A percentile compares a stretch with the other conserved stretches of the same genome.
Evolutionary conservation across 1,139 yeast genomes (phyloP).

Genomic region (Ashbya aceris): DNA sequence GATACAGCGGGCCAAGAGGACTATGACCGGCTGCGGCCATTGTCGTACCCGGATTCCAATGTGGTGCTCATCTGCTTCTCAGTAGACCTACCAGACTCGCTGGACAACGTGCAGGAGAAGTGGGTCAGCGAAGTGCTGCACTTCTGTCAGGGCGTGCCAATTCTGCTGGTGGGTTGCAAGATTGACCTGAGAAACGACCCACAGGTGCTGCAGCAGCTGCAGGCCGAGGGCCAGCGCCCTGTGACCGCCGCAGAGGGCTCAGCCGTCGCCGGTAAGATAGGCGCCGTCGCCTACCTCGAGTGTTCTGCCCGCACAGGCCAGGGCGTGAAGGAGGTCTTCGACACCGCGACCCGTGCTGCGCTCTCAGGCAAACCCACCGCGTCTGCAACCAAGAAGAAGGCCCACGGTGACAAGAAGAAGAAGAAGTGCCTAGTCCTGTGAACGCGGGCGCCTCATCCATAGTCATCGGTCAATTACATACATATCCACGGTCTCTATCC

Average conservation of each 20-base stretch:
- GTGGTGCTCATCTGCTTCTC: constrained; percentile 89
- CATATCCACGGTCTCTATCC: too few relatives aligned
- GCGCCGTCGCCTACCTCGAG: constrained; percentile 79
- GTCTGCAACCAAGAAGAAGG: constrained; percentile 26
- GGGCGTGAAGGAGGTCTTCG: constrained; percentile 86
- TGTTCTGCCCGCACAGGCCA: constrained; percentile 90
- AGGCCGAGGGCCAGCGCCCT: constrained; percentile 68
- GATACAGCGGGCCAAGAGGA: constrained; percentile 99
- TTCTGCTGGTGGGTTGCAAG: constrained; percentile 88
- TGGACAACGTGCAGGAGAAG: constrained; percentile 87
- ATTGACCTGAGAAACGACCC: constrained; percentile 82
- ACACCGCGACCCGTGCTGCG: constrained; percentile 73
- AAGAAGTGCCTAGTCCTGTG: constrained; percentile 33
- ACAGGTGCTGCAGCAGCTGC: constrained; percentile 62
- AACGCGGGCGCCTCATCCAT: too few relatives aligned
- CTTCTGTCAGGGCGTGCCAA: constrained; percentile 93
- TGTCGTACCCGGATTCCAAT: constrained; percentile 88
- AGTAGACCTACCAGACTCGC: constrained; percentile 83
- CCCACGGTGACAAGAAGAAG: constrained; percentile 27
- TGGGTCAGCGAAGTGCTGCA: constrained; percentile 93
- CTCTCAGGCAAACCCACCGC: constrained; percentile 29
- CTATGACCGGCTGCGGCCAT: constrained; percentile 88
- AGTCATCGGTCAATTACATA: too few relatives aligned
- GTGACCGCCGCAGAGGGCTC: constrained; percentile 75
- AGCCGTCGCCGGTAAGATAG: constrained; percentile 75